Evolutionary conservation across 2,329 filamentous ascomycete genomes (phyloP).

Genomic region (Botrytis aclada): DNA sequence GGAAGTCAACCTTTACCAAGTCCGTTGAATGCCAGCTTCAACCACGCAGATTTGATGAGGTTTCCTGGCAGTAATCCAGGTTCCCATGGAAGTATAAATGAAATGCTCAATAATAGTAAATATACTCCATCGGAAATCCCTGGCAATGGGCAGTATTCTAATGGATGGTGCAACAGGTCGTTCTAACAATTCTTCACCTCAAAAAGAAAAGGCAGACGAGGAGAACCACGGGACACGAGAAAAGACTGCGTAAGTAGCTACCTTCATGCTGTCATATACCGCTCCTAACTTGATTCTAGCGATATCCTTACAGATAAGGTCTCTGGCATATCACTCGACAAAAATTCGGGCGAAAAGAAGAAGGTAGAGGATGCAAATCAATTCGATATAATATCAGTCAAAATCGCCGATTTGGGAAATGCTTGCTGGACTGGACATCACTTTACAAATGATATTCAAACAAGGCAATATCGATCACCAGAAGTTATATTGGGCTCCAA

Average conservation of each 20-base stretch:
- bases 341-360: slow-evolving; percentile 61
- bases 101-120: slow-evolving; percentile 78
- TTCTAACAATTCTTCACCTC: slow-evolving; percentile 46
- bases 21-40: slow-evolving; percentile 89
- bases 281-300: slow-evolving; percentile 44
- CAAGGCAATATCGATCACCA: slow-evolving; percentile 91
- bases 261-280: slow-evolving; percentile 1
- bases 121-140: slow-evolving; percentile 40
- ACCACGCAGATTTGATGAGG: slow-evolving; percentile 65
- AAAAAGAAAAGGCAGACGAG: slow-evolving; percentile 46
- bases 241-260: slow-evolving; percentile 78
- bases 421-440: slow-evolving; percentile 99
- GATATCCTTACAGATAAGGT: slow-evolving; percentile 91
- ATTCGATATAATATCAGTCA: slow-evolving; percentile 75
- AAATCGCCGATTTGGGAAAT: slow-evolving; percentile 97
- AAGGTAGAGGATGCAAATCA: slow-evolving; percentile 52
- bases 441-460: slow-evolving; percentile 99
- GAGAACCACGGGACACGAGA: slow-evolving; percentile 80
- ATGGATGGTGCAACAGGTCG: slow-evolving; percentile 53
- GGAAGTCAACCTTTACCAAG: slow-evolving; percentile 95
- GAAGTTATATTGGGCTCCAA: slow-evolving; percentile 96
- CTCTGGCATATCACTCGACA: slow-evolving; percentile 90
- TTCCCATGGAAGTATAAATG: slow-evolving; percentile 74
- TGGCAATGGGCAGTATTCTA: slow-evolving; percentile 43
- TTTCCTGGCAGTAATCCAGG: slow-evolving; percentile 56